These are phyloP conservation scores for Cicer chorassanicum DNA, from an alignment of 306 rosid genomes.

Conservation along the genomic window DNA sequence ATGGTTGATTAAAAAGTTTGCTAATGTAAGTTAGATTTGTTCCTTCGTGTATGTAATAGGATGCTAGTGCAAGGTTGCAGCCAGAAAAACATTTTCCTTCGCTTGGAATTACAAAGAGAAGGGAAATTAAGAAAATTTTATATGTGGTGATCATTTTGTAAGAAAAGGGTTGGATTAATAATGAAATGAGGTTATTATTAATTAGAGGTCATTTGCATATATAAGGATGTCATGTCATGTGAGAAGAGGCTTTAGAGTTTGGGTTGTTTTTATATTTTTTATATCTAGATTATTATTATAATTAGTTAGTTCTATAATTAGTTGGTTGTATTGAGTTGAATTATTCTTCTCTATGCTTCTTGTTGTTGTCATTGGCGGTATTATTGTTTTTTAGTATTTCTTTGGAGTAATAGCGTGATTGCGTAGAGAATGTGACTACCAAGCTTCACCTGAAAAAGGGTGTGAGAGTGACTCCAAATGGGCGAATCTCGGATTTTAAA, in stretches of 20 bases:
- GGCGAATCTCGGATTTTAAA: constrained; percentile 18
- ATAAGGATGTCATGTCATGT: constrained; percentile 24
- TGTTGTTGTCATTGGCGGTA: constrained; percentile 18
- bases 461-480: constrained; percentile 50
- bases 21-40: constrained; percentile 57
- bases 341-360: constrained; percentile 23
- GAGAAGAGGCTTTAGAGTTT: background rate
- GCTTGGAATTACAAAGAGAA: constrained; percentile 39
- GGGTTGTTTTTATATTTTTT: constrained; percentile 13
- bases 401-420: constrained; percentile 28
- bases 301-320: background rate
- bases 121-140: constrained; percentile 19
- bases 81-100: constrained; percentile 55
- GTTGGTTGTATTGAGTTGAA: constrained; percentile 32
- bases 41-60: constrained; percentile 51
- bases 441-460: constrained; percentile 42
- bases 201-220: constrained; percentile 33
- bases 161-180: constrained; percentile 19
- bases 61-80: constrained; percentile 67
- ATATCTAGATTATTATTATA: background rate
- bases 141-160: constrained; percentile 46
- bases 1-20: constrained; percentile 46
- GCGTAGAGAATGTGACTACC: constrained; percentile 32
- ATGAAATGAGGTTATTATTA: background rate
- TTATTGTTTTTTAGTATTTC: background rate